Conservation (phyloP, 345 rosid species). For the Ceriops decandra region DNA sequence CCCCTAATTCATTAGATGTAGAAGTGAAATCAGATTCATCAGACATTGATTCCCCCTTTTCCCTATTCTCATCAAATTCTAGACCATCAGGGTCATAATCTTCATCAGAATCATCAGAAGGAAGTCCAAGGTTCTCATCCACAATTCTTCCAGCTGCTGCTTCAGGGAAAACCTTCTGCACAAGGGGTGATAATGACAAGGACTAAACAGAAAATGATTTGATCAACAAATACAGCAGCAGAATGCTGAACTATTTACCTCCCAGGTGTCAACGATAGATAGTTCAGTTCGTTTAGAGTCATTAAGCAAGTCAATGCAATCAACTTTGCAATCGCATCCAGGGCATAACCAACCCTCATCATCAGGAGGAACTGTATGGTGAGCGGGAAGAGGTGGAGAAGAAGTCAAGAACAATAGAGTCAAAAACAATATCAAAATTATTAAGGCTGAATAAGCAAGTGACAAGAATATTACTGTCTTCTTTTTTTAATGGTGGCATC, state of each 20-base stretch:
- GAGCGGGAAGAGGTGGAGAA: constrained; percentile 9
- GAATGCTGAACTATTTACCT: constrained; percentile 40
- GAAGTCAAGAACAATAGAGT: constrained; percentile 5
- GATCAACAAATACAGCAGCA: background rate
- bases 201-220: background rate
- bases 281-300: constrained; percentile 66
- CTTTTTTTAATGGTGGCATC: constrained; percentile 81
- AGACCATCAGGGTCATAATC: constrained; percentile 60
- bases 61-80: constrained; percentile 14
- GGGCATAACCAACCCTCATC: constrained; percentile 98
- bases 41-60: constrained; percentile 28
- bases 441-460: constrained; percentile 18
- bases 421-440: constrained; percentile 9
- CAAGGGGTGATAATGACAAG: constrained; percentile 10
- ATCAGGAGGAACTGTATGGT: constrained; percentile 77
- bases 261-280: constrained; percentile 65
- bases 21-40: constrained; percentile 57
- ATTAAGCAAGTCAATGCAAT: constrained; percentile 73
- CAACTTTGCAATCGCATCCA: constrained; percentile 84
- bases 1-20: constrained; percentile 51
- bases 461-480: constrained; percentile 66
- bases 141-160: constrained; percentile 48
- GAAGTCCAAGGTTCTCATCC: constrained; percentile 55
- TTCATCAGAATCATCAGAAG: constrained; percentile 88
- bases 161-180: constrained; percentile 92